These are phyloP conservation scores for Cenchrus americanus DNA, from an alignment of 176 grass and related monocot genomes.

Conservation along the genomic window DNA sequence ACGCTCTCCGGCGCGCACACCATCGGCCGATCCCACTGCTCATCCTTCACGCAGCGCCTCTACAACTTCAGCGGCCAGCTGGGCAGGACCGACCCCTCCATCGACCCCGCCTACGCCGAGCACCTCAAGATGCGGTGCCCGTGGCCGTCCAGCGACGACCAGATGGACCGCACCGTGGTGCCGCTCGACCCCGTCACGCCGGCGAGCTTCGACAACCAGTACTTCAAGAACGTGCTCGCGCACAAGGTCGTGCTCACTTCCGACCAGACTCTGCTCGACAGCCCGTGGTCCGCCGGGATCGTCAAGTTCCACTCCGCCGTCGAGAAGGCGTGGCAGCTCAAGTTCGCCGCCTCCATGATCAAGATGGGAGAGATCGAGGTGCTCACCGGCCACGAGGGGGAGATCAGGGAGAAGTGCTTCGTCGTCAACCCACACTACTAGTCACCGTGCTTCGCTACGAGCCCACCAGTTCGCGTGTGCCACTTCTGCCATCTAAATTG, in stretches of 20 bases:
- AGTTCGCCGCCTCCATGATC: slow-evolving; percentile 18
- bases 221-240: slow-evolving; percentile 56
- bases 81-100: slow-evolving; percentile 9
- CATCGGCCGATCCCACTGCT: slow-evolving; percentile 47
- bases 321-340: neutral
- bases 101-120: slow-evolving; percentile 13
- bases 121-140: slow-evolving; percentile 35
- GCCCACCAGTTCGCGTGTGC: neutral
- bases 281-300: neutral
- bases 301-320: neutral
- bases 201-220: slow-evolving; percentile 42
- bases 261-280: slow-evolving; percentile 46
- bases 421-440: slow-evolving; percentile 16
- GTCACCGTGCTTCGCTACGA: neutral
- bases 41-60: slow-evolving; percentile 25
- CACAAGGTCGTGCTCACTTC: slow-evolving; percentile 37
- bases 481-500: no score
- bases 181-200: slow-evolving; percentile 31
- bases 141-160: slow-evolving; percentile 4
- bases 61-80: slow-evolving; percentile 17
- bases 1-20: slow-evolving; percentile 88
- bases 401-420: slow-evolving; percentile 38
- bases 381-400: slow-evolving; percentile 8
- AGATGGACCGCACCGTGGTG: slow-evolving; percentile 4
- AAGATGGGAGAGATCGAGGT: slow-evolving; percentile 36